Conservation (phyloP, 495 filamentous ascomycete genomes). For the Penicillium lagena region DNA sequence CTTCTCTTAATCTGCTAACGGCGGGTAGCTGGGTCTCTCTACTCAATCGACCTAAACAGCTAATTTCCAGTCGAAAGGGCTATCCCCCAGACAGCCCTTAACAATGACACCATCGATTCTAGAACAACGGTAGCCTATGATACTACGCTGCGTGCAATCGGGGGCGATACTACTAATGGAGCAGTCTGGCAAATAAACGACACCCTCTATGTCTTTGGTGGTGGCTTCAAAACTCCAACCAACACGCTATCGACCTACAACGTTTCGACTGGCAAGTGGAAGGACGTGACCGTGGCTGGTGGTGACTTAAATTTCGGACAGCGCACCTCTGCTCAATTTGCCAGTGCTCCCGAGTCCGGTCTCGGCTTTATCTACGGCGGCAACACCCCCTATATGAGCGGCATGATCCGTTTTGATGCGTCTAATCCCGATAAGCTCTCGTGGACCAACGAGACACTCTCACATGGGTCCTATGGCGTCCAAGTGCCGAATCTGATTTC, state of each 20-base stretch:
- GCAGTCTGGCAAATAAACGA: constrained; percentile 6
- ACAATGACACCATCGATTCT: not conserved
- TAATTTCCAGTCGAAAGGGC: constrained; percentile 4
- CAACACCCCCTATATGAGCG: constrained; percentile 3
- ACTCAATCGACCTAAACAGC: not conserved
- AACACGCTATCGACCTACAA: constrained; percentile 4
- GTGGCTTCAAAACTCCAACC: constrained; percentile 4
- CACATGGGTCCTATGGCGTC: constrained; percentile 2
- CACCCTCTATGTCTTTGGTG: constrained; percentile 5
- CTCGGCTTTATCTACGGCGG: constrained; percentile 7
- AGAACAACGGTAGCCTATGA: not conserved
- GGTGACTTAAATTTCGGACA: constrained; percentile 8
- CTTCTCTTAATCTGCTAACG: no score
- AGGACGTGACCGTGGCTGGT: constrained; percentile 2
- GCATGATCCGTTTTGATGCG: constrained; percentile 9
- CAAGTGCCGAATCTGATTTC: constrained; percentile 6
- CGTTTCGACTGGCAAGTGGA: constrained; percentile 2
- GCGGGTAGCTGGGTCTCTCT: not conserved
- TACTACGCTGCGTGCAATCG: no score
- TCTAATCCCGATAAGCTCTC: constrained; percentile 3
- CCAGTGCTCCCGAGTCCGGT: constrained; percentile 2
- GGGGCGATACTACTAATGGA: not conserved
- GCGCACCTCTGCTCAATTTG: constrained; percentile 4
- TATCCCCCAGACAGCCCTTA: constrained; percentile 2
- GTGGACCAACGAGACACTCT: constrained; percentile 7